These are phyloP conservation scores for Kodamaea laetipori DNA, from an alignment of 805 yeast species.

Conservation along the genomic window DNA sequence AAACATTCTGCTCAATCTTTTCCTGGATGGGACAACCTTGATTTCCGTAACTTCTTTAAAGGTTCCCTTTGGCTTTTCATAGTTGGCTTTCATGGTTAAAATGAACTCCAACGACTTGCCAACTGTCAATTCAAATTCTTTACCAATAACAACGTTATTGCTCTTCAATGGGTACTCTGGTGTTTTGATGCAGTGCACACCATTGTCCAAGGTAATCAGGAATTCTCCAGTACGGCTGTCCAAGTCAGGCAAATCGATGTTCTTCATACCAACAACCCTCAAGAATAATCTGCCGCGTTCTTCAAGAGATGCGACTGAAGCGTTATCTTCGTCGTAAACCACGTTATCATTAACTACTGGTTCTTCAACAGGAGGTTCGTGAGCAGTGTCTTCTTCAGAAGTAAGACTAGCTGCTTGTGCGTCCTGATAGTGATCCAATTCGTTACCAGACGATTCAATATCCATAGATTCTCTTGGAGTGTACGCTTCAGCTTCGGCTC, in stretches of 20 bases:
- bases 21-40: conserved; percentile 47
- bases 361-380: background rate
- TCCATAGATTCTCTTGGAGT: background rate
- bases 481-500: conserved; percentile 10
- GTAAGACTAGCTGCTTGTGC: background rate
- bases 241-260: conserved; percentile 51
- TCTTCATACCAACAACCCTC: conserved; percentile 48
- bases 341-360: background rate
- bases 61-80: conserved; percentile 51
- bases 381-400: background rate
- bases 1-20: conserved; percentile 48
- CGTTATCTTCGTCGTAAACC: conserved; percentile 9
- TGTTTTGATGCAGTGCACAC: conserved; percentile 75
- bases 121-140: conserved; percentile 79
- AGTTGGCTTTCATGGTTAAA: conserved; percentile 70
- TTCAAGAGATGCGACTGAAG: conserved; percentile 9
- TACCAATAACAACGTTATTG: conserved; percentile 48
- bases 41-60: conserved; percentile 63
- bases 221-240: conserved; percentile 48
- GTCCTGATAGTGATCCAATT: background rate
- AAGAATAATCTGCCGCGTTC: conserved; percentile 61
- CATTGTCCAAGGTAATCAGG: conserved; percentile 70
- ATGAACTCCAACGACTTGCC: conserved; percentile 62
- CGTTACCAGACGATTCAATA: background rate
- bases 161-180: conserved; percentile 45